Conservation (phyloP, 768 basidiomycete genomes). For the Panellus pusillus region DNA sequence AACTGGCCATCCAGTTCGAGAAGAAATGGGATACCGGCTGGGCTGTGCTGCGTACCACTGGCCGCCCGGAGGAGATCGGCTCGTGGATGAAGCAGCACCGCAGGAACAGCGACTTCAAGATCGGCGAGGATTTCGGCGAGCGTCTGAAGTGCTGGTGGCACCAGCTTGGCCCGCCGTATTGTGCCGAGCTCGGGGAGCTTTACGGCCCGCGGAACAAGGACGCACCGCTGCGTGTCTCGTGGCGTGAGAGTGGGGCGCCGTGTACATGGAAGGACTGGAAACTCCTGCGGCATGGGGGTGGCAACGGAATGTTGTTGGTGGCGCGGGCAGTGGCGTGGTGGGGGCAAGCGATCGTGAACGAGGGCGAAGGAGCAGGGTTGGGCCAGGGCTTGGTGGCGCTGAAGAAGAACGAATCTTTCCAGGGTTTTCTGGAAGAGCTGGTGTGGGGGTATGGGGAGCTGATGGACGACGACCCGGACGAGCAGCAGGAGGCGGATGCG, state of each 20-base stretch:
- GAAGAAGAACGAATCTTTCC: not conserved
- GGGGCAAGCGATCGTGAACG: constrained; percentile 2
- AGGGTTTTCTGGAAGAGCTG: constrained; percentile 1
- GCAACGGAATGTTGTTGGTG: not conserved
- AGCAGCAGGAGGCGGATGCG: too few species aligned
- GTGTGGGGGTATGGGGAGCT: too few species aligned
- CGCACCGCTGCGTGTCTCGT: not conserved
- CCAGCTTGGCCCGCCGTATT: not conserved
- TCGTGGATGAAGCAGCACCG: constrained; percentile 5
- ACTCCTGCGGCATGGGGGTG: not conserved
- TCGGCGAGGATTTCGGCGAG: not conserved
- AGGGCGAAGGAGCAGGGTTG: not conserved
- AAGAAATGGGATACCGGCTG: not conserved
- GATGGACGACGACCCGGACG: too few species aligned
- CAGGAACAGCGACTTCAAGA: not conserved
- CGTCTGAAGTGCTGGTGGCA: constrained; percentile 5
- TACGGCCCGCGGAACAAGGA: too few species aligned
- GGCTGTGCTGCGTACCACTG: not conserved
- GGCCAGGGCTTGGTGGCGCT: not conserved
- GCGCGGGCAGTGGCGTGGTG: constrained; percentile 1
- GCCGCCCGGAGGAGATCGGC: not conserved
- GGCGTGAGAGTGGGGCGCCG: not conserved
- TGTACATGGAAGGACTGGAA: not conserved
- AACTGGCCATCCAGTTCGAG: not conserved
- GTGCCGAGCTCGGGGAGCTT: not conserved